Conservation (phyloP, 192 early-diverging fungal genomes). For the Gamsiella multidivaricata region DNA sequence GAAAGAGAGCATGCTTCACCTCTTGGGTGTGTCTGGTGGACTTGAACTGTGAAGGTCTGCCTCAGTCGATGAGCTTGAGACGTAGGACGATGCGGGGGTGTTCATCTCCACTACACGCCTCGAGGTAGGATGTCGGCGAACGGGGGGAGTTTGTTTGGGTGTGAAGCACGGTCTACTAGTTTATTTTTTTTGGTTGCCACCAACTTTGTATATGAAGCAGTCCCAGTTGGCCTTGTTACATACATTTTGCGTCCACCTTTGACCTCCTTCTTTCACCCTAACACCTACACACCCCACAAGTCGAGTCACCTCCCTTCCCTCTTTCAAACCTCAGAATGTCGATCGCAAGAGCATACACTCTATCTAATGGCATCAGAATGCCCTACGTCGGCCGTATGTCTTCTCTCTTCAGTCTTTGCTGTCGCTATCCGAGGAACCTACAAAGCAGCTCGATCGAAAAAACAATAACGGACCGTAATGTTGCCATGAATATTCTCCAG, state of each 20-base stretch:
- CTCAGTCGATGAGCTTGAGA: background rate
- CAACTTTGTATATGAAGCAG: too few species aligned
- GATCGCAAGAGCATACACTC: constrained; percentile 17
- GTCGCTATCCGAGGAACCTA: too few species aligned
- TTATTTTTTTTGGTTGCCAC: too few species aligned
- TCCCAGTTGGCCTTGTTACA: too few species aligned
- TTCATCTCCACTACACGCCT: constrained; percentile 13
- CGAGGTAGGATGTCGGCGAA: background rate
- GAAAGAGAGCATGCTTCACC: constrained; percentile 11
- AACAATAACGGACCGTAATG: too few species aligned
- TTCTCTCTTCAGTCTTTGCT: background rate
- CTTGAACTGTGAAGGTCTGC: background rate
- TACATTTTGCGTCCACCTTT: too few species aligned
- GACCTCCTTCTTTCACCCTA: too few species aligned
- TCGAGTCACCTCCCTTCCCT: too few species aligned
- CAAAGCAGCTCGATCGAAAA: too few species aligned
- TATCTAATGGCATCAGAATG: constrained; percentile 44
- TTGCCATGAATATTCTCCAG: constrained; percentile 4
- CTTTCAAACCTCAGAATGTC: constrained; percentile 4
- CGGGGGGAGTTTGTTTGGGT: too few species aligned
- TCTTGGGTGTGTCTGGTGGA: constrained; percentile 14
- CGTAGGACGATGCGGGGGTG: constrained; percentile 12
- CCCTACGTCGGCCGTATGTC: constrained; percentile 41
- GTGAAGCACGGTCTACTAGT: too few species aligned
- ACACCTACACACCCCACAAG: too few species aligned